Base-by-base conservation (phyloP, 176 grass and related monocot species). In the maize (Zea mays) region DNA sequence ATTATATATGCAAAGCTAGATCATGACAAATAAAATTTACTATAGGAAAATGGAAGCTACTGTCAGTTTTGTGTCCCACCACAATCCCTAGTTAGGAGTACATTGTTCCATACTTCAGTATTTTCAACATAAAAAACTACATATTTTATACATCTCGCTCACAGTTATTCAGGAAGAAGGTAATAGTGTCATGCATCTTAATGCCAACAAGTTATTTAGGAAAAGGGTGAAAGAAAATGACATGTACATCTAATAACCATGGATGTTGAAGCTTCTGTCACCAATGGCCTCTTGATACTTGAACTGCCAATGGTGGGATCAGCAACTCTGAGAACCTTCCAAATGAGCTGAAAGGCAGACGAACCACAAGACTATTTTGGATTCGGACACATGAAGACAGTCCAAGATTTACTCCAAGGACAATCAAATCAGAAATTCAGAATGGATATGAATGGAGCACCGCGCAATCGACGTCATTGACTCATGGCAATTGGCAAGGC, bases 201-300 rank as follows among this genome's bases (percentile, higher is more conserved):
- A 50, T 38, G 33, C 10, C 60, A 12, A 75, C 52, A 75, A 34
- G 69, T 14, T 75, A 61, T 46, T 81, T 46, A 64, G 62, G 62
- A 45, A 60, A 63, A 83, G 40, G 15, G 72, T 63, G 4, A 66
- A 55, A 65, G 34, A 74, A 76, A 58, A 84, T 37, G 7, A 64
- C 17, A 90, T 62, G 5, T 89, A 95, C 96, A 27, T 27, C 27
- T 27, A 27, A 27, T 27, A 27, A 27, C 27, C 27, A 27, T 27
- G 27, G 27, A 27, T 27, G 27, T 1, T 27, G 1, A 0, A 27
- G 27, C 27, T 27, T 27, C 27, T 27, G 1, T 27, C 27, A 27
- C 27, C 27, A 27, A 27, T 27, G 27, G 27, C 27, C 27, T 27
- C 27, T 27, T 27, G 27, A 27, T 0, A 27, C 27, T 27, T 27